Conservation (phyloP, 192 early-diverging fungal genomes). For the Podila epicladia region DNA sequence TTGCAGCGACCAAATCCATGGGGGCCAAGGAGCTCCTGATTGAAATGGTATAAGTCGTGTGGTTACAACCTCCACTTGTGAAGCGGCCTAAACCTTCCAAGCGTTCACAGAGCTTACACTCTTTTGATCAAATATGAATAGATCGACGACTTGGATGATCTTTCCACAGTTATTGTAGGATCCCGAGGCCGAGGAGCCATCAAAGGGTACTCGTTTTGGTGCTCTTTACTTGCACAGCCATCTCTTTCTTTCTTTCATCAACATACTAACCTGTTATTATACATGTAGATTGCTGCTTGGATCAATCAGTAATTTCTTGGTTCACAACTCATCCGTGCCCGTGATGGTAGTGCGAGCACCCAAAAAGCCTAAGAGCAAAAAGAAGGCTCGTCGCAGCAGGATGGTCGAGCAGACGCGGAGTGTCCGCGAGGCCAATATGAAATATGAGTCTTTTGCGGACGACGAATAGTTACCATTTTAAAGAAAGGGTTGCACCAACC, state of each 20-base stretch:
- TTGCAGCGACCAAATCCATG: constrained; percentile 49
- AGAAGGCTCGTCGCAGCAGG: constrained; percentile 21
- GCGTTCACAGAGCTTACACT: background rate
- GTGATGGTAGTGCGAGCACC: constrained; percentile 59
- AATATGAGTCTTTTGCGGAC: constrained; percentile 34
- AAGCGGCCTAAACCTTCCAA: background rate
- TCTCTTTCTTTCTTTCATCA: background rate
- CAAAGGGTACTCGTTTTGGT: constrained; percentile 39
- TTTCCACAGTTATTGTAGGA: constrained; percentile 59
- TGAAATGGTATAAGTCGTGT: constrained; percentile 25
- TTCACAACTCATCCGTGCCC: constrained; percentile 63
- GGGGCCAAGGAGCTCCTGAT: constrained; percentile 45
- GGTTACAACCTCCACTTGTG: background rate
- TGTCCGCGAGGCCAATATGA: constrained; percentile 37
- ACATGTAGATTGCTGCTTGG: constrained; percentile 54
- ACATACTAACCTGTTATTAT: background rate
- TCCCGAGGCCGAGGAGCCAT: constrained; percentile 55
- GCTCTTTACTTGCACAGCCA: background rate
- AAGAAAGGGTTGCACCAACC: no score
- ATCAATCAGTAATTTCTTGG: constrained; percentile 61
- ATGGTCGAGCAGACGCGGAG: constrained; percentile 27
- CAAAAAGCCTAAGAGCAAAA: constrained; percentile 52
- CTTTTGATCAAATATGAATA: constrained; percentile 5
- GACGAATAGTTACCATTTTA: background rate
- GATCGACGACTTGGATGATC: constrained; percentile 53